Percentiles rank a stretch among this genome's conserved stretches.
These are phyloP conservation scores for Xylariaceae sp. DNA, from an alignment of 2,329 filamentous ascomycete genomes.

Conservation along the genomic window DNA sequence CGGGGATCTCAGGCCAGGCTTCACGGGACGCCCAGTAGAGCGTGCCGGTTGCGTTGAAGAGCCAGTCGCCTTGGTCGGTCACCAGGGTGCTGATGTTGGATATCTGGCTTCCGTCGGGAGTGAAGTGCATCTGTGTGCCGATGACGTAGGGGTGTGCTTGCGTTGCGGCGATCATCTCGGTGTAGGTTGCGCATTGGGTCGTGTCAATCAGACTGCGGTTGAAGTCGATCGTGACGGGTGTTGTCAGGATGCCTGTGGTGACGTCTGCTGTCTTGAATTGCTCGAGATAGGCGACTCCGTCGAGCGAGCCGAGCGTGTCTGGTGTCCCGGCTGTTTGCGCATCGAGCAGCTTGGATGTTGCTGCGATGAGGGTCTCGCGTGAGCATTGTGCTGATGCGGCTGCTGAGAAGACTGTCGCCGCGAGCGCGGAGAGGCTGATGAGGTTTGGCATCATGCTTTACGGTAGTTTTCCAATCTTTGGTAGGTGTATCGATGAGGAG, in stretches of 20 bases:
- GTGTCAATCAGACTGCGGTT: slow-evolving; percentile 38
- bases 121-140: slow-evolving; percentile 35
- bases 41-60: slow-evolving; percentile 38
- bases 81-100: slow-evolving; percentile 32
- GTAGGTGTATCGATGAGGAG: not conserved
- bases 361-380: slow-evolving; percentile 25
- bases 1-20: slow-evolving; percentile 34
- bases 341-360: slow-evolving; percentile 25
- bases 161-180: slow-evolving; percentile 35
- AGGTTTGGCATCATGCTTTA: slow-evolving; percentile 10
- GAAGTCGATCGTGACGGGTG: slow-evolving; percentile 34
- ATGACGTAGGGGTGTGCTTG: slow-evolving; percentile 36
- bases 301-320: slow-evolving; percentile 16
- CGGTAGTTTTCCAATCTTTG: not conserved
- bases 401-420: slow-evolving; percentile 17
- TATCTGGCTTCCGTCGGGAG: slow-evolving; percentile 24
- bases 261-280: slow-evolving; percentile 33
- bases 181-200: slow-evolving; percentile 37
- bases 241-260: slow-evolving; percentile 31
- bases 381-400: slow-evolving; percentile 23
- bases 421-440: slow-evolving; percentile 19
- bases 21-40: slow-evolving; percentile 35
- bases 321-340: slow-evolving; percentile 26
- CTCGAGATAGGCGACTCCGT: slow-evolving; percentile 31
- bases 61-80: slow-evolving; percentile 37